These are phyloP conservation scores for Camellia oleifera DNA, from an alignment of 179 eudicot genomes.

Conservation along the genomic window DNA sequence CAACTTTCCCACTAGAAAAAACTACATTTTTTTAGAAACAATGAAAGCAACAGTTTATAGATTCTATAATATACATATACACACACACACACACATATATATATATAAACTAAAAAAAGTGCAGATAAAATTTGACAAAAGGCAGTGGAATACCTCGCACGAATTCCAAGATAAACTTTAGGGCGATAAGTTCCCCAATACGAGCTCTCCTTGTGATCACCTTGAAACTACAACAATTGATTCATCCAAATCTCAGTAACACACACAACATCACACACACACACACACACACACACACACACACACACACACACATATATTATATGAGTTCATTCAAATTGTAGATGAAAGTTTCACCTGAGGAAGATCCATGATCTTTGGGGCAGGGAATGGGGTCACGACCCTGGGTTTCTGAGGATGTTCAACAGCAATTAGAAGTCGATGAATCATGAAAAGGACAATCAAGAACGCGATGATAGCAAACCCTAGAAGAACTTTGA, in stretches of 20 bases:
- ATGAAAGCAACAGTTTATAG: background rate
- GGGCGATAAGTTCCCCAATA: constrained; percentile 99
- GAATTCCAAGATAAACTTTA: constrained; percentile 84
- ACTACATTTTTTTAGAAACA: background rate
- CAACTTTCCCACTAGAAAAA: background rate
- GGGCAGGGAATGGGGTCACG: constrained; percentile 92
- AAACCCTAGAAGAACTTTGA: constrained; percentile 28
- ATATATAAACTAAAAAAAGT: no score
- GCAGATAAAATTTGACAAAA: background rate
- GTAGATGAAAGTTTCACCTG: constrained; percentile 43
- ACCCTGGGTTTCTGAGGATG: constrained; percentile 45
- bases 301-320: no score
- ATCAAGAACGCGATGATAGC: constrained; percentile 32
- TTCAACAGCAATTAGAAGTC: constrained; percentile 19
- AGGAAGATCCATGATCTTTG: constrained; percentile 87
- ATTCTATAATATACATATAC: no score
- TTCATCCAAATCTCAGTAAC: background rate
- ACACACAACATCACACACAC: background rate
- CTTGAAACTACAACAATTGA: constrained; percentile 72
- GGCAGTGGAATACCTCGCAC: constrained; percentile 61
- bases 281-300: no score
- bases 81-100: background rate
- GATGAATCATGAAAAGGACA: constrained; percentile 32
- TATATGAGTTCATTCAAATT: background rate
- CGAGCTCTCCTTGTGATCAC: constrained; percentile 93